Conservation (phyloP, 2,329 filamentous ascomycete genomes). For the Thelonectria discophora region DNA sequence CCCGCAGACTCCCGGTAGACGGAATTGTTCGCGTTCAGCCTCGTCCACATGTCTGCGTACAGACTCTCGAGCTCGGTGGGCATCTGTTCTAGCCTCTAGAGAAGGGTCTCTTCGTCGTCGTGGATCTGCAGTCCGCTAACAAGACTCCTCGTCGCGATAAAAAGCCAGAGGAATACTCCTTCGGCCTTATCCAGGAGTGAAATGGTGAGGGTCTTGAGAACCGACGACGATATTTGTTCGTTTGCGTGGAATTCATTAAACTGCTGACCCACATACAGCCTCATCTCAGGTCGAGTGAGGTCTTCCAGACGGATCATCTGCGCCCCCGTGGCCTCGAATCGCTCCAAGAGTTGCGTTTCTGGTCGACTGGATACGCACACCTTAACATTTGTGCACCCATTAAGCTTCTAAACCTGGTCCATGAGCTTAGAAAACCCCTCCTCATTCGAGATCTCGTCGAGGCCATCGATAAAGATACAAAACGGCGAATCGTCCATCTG, state of each 20-base stretch:
- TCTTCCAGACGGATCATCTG: slow-evolving; percentile 13
- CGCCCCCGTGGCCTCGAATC: slow-evolving; percentile 3
- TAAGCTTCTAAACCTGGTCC: slow-evolving; percentile 10
- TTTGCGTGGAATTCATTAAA: neutral
- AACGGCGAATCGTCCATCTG: neutral
- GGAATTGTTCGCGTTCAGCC: neutral
- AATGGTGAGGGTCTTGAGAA: too few relatives aligned
- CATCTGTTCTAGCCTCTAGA: neutral
- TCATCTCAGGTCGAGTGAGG: slow-evolving; percentile 23
- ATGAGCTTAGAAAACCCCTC: slow-evolving; percentile 12
- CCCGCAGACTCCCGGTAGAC: neutral
- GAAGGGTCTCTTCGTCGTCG: neutral
- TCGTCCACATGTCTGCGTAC: neutral
- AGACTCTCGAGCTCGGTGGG: neutral
- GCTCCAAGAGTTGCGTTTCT: slow-evolving; percentile 15
- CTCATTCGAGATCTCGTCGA: slow-evolving; percentile 27
- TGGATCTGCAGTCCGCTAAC: neutral
- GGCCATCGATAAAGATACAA: slow-evolving; percentile 34
- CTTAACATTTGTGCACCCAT: slow-evolving; percentile 14
- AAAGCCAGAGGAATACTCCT: neutral
- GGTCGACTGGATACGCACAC: slow-evolving; percentile 29
- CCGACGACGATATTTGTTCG: too few relatives aligned
- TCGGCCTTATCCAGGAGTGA: neutral
- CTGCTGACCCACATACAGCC: slow-evolving; percentile 5
- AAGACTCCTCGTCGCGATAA: neutral